Evolutionary conservation across 495 filamentous ascomycete genomes (phyloP), one percentile per base, ranked within the genome.

Genomic region (Cercophora samala): DNA sequence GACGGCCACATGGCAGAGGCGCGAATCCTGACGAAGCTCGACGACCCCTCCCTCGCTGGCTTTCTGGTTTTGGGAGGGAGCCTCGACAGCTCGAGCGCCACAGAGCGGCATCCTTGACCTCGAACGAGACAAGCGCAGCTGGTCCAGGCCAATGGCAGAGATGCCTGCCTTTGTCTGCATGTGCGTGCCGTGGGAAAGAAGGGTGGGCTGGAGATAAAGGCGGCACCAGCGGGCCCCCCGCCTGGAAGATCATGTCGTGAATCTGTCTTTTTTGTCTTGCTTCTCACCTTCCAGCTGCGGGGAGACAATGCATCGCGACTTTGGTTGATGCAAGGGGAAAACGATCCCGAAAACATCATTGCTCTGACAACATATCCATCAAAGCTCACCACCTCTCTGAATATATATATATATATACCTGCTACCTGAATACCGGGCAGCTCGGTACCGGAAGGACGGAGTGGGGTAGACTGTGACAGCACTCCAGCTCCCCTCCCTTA

Each of bases 191-290:
- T 25, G 23, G 23, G 26, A 29, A 60, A n/a, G n/a, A 11, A 25
- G 23, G n/a, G 58, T 46, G 23, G 23, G 24, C 9, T 60, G 58
- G 58, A 60, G n/a, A 60, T 60, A 60, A 60, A 60, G 58, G 19
- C 58, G 58, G 58, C 24, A 18, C 58, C 58, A 1, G 58, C 58
- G 5, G 58, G 5, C 22, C 22, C 19, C 54, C 54, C 54, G 54
- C 54, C 54, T 58, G 19, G 54, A 22, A 22, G 54, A 58, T 58
- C 54, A 58, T 58, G 22, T 24, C 37, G 37, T 46, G 26, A 17
- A 23, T 26, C 23, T 60, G 22, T 60, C 58, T 60, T 29, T n/a
- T 60, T 46, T 46, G 13, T 46, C 37, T 46, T 13, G 11, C 37
- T 13, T 46, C 37, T 46, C 37, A 46, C 37, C 37, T 46, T 9